These are phyloP conservation scores for Amborella trichopoda DNA, from an alignment of 164 flowering plant genomes.

Conservation along the genomic window DNA sequence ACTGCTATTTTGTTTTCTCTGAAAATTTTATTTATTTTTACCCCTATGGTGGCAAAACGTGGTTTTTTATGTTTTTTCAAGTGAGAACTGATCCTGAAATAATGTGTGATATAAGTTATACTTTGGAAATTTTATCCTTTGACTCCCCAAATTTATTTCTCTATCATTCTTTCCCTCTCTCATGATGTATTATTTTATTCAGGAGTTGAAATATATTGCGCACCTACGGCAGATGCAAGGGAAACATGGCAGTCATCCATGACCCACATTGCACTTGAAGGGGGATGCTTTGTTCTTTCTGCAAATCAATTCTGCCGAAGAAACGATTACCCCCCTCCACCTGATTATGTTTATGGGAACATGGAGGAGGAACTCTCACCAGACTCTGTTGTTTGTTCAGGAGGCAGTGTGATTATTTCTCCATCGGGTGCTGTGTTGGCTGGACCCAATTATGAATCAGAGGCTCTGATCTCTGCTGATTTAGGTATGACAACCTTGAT, in stretches of 20 bases:
- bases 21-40: too few relatives aligned
- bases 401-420: slow-evolving; percentile 73
- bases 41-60: too few relatives aligned
- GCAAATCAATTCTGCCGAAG: slow-evolving; percentile 84
- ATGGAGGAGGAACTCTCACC: slow-evolving; percentile 48
- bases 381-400: slow-evolving; percentile 80
- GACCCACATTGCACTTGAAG: slow-evolving; percentile 90
- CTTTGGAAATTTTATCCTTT: too few relatives aligned
- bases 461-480: slow-evolving; percentile 50
- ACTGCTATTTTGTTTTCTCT: too few relatives aligned
- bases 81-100: too few relatives aligned
- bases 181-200: too few relatives aligned
- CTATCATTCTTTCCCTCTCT: too few relatives aligned
- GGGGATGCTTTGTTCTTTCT: slow-evolving; percentile 85
- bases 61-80: too few relatives aligned
- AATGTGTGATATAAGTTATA: too few relatives aligned
- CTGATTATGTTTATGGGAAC: slow-evolving; percentile 48
- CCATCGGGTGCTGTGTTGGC: slow-evolving; percentile 59
- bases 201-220: slow-evolving; percentile 97
- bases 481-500: too few relatives aligned
- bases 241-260: slow-evolving; percentile 73
- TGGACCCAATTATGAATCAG: slow-evolving; percentile 66
- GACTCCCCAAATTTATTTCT: too few relatives aligned
- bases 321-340: slow-evolving; percentile 80
- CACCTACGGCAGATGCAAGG: slow-evolving; percentile 87